Base-by-base conservation (phyloP, 768 basidiomycete genomes). In the Nidularia pulvinata region DNA sequence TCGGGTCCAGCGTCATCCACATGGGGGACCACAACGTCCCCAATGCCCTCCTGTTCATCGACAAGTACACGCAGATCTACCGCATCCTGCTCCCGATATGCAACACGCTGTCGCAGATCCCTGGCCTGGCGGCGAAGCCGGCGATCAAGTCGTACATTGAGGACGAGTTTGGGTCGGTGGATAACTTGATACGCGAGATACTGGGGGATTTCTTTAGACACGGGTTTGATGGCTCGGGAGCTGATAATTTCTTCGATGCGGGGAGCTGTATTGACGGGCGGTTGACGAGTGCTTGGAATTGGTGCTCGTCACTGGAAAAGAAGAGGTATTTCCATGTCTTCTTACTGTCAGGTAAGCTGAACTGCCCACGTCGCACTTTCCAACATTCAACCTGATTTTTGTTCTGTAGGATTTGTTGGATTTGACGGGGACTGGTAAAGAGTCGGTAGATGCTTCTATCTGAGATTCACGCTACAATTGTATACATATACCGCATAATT, bases 11-110 rank as follows among this genome's bases (percentile, higher is more conserved):
- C 51, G 91, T 91, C 58, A 91, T 92, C 57, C 91, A 93, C 69
- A 91, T 92, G 91, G 91, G 91, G 48, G 92, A 93, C 62, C 92
- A 86, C 66, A 85, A 90, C 61, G 89, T 91, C 19, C 89, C 89
- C 4, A 91, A 90, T 60, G 89, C 92, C 3, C 77, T 93, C 48
- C 83, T 93, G 72, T 93, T 94, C 78, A 92, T 93, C 60, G 90
- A 94, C 79, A 94, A 94, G 65, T 94, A 94, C 70, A 91, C 91
- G 10, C 92, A 94, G 65, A 89, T 94, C 47, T 94, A 93, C 70
- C 88, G 92, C 59, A 94, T 94, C 63, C 83, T 93, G 19, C 77
- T 93, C 25, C 92, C 92, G 4, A 89, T 94, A 54, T 93, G 90
- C 74, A 93, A 88, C 59, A 84, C 90, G 32, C 79, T 94, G 50